phyloP scores from a whole-genome alignment of 176 grass and related monocot genomes.

The Juncus inflexus region DNA sequence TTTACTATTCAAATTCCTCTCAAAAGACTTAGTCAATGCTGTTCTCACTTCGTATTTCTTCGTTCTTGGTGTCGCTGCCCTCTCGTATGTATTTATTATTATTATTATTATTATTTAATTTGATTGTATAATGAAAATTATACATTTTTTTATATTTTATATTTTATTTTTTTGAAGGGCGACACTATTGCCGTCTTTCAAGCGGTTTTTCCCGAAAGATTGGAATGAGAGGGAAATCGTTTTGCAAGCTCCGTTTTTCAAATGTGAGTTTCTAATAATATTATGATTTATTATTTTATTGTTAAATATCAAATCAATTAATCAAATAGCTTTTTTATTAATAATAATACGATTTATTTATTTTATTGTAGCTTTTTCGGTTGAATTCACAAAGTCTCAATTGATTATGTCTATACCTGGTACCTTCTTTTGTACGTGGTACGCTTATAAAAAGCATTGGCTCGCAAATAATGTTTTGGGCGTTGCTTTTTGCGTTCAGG shows the following conservation, averaged over 20 bases:
- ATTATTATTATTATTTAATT: background rate
- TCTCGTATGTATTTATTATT: slow-evolving; percentile 44
- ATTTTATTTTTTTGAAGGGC: slow-evolving; percentile 35
- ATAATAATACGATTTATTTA: background rate
- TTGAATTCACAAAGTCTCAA: slow-evolving; percentile 96
- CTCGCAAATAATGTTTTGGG: slow-evolving; percentile 92
- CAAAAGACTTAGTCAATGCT: slow-evolving; percentile 88
- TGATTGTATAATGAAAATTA: background rate
- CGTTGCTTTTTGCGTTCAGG: slow-evolving; percentile 94
- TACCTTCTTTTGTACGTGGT: slow-evolving; percentile 87
- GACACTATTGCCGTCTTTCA: slow-evolving; percentile 68
- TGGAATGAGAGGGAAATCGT: slow-evolving; percentile 60
- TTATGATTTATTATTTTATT: too few relatives aligned
- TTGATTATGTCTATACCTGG: slow-evolving; percentile 79
- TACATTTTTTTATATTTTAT: slow-evolving; percentile 13
- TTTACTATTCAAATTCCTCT: slow-evolving; percentile 88
- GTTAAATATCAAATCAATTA: too few relatives aligned
- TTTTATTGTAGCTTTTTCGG: slow-evolving; percentile 63
- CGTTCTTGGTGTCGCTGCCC: slow-evolving; percentile 75
- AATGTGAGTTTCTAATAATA: slow-evolving; percentile 45
- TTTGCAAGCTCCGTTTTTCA: slow-evolving; percentile 53
- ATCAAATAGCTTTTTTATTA: too few relatives aligned
- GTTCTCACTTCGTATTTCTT: slow-evolving; percentile 95
- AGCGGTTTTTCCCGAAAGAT: slow-evolving; percentile 64
- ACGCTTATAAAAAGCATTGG: slow-evolving; percentile 88